Percentiles rank a stretch among this genome's conserved stretches.
phyloP scores from a whole-genome alignment of 2,329 filamentous ascomycete species.

The Davidsoniella australis region DNA sequence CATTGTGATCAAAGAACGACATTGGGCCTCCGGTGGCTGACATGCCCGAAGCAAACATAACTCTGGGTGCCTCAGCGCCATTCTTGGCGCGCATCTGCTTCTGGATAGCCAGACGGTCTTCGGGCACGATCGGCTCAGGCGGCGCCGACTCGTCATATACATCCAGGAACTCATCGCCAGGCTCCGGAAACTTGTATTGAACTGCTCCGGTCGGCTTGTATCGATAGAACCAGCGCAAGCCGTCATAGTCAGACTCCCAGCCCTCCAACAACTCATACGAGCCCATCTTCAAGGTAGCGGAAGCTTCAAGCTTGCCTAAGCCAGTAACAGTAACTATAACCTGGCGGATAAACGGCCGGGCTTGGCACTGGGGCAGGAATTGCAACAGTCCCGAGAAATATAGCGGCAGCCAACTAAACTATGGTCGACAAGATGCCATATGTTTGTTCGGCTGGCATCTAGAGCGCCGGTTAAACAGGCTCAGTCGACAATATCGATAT shows the following conservation, averaged over 20 bases:
- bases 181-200: slow-evolving; percentile 39
- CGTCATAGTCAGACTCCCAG: slow-evolving; percentile 43
- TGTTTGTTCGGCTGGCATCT: no score
- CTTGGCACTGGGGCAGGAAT: no score
- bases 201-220: slow-evolving; percentile 35
- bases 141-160: slow-evolving; percentile 15
- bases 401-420: no score
- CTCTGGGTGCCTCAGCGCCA: slow-evolving; percentile 9
- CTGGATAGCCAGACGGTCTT: slow-evolving; percentile 35
- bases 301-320: no score
- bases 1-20: slow-evolving; percentile 17
- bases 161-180: slow-evolving; percentile 41
- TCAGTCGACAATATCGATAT: no score
- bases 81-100: slow-evolving; percentile 26
- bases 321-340: no score
- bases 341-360: no score
- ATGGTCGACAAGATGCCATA: no score
- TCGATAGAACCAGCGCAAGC: slow-evolving; percentile 38
- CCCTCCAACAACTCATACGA: slow-evolving; percentile 27
- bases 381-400: background rate
- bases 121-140: slow-evolving; percentile 28
- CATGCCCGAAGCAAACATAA: slow-evolving; percentile 11
- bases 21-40: slow-evolving; percentile 14
- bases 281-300: slow-evolving; percentile 20
- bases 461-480: no score